Conservation (phyloP, 306 rosid species). For the Purshia tridentata region DNA sequence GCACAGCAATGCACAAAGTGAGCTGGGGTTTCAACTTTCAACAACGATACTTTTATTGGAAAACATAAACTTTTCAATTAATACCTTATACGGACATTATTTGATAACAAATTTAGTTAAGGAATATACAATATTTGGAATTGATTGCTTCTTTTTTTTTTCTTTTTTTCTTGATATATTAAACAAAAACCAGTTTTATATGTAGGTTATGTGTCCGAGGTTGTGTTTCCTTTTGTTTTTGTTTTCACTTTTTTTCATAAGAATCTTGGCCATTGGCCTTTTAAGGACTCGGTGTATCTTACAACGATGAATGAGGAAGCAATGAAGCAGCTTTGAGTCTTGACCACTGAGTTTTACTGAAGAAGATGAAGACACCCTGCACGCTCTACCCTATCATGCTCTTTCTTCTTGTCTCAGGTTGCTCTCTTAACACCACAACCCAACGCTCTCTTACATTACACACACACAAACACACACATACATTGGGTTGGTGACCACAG, state of each 20-base stretch:
- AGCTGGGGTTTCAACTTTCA: not conserved
- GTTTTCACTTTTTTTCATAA: not conserved
- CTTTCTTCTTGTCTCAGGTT: constrained; percentile 48
- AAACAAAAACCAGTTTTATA: not conserved
- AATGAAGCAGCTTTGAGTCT: not conserved
- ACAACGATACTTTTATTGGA: not conserved
- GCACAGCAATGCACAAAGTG: constrained; percentile 20
- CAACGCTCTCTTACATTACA: not conserved
- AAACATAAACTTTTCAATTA: not conserved
- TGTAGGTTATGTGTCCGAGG: not conserved
- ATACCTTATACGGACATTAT: too few species aligned
- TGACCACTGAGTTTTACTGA: not conserved
- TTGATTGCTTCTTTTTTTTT: not conserved
- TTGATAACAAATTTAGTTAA: too few species aligned
- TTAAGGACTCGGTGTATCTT: not conserved
- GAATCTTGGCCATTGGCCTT: not conserved
- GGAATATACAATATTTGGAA: too few species aligned
- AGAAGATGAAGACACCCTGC: constrained; percentile 36
- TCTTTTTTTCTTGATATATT: too few species aligned
- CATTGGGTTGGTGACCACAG: too few species aligned
- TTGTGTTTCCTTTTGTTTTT: not conserved
- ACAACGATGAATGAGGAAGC: not conserved
- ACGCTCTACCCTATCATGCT: constrained; percentile 25
- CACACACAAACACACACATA: too few species aligned
- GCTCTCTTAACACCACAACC: not conserved